These are phyloP conservation scores for Serendipita indica DNA, from an alignment of 768 basidiomycete genomes.

Conservation along the genomic window DNA sequence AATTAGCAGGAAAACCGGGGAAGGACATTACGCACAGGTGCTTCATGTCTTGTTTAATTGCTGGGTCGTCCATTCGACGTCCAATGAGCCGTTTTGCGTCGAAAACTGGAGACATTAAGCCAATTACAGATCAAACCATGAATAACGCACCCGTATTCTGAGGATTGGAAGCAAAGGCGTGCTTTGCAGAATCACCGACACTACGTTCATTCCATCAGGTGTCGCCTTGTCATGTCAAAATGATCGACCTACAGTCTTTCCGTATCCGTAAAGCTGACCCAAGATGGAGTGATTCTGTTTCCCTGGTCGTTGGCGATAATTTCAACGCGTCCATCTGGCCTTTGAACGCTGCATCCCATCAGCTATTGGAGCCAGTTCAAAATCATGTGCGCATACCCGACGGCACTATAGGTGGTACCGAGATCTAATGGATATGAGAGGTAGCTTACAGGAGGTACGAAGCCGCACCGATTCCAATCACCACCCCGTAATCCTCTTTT, in stretches of 20 bases:
- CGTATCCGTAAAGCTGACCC: slow-evolving; percentile 43
- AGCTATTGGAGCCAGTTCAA: slow-evolving; percentile 30
- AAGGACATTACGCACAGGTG: slow-evolving; percentile 23
- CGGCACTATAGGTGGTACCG: neutral
- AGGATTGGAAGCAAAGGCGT: slow-evolving; percentile 15
- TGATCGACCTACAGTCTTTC: slow-evolving; percentile 33
- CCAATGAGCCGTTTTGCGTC: slow-evolving; percentile 40
- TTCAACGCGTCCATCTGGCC: slow-evolving; percentile 46
- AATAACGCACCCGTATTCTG: slow-evolving; percentile 1
- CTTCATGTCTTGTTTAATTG: slow-evolving; percentile 33
- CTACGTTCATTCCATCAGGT: slow-evolving; percentile 9
- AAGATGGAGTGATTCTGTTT: slow-evolving; percentile 49
- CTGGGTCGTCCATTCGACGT: slow-evolving; percentile 29
- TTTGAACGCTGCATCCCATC: slow-evolving; percentile 23
- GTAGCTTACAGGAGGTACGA: neutral
- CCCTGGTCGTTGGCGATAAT: slow-evolving; percentile 44
- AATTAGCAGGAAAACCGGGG: neutral
- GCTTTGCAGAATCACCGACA: slow-evolving; percentile 32
- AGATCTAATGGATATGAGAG: neutral
- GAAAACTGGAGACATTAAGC: slow-evolving; percentile 23
- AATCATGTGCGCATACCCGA: slow-evolving; percentile 20
- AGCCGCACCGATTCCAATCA: slow-evolving; percentile 6
- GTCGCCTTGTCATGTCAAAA: neutral
- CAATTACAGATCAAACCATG: neutral
- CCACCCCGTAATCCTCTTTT: neutral